A percentile compares a stretch with the other conserved stretches of the same genome.
phyloP scores from a whole-genome alignment of 208 protist species.

The Leishmania tarentolae region DNA sequence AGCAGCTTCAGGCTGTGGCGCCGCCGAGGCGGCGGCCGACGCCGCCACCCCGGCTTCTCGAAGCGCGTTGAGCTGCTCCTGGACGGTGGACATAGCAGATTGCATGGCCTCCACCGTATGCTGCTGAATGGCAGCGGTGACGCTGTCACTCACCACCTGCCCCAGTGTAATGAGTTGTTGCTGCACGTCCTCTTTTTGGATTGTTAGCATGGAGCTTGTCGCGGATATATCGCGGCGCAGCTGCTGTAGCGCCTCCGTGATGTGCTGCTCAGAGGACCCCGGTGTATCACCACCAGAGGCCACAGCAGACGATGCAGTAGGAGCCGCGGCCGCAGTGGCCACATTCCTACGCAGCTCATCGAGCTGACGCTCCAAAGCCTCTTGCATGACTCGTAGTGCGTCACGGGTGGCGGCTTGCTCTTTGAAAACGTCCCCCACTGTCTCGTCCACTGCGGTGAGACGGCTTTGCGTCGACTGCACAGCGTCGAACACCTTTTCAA shows the following conservation, averaged over 20 bases:
- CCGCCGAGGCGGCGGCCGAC: not conserved
- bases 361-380: constrained; percentile 27
- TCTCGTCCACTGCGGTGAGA: constrained; percentile 46
- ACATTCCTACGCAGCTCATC: constrained; percentile 9
- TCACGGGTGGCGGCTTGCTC: constrained; percentile 40
- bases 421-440: constrained; percentile 37
- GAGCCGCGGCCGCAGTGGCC: not conserved
- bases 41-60: constrained; percentile 4
- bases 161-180: constrained; percentile 53
- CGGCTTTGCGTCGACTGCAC: constrained; percentile 39
- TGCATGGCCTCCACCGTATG: constrained; percentile 29
- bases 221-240: constrained; percentile 33
- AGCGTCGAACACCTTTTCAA: constrained; percentile 25
- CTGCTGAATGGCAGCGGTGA: constrained; percentile 44
- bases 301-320: not conserved
- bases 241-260: constrained; percentile 33
- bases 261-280: not conserved
- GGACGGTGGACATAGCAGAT: constrained; percentile 27
- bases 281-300: not conserved
- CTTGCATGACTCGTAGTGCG: constrained; percentile 36
- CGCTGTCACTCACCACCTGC: constrained; percentile 74
- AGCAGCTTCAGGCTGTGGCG: not conserved
- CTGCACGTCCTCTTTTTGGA: constrained; percentile 40
- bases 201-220: constrained; percentile 17
- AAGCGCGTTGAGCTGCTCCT: constrained; percentile 27